Evolutionary conservation across 2,329 filamentous ascomycete species (phyloP).

Genomic region (Lachnellula suecica): DNA sequence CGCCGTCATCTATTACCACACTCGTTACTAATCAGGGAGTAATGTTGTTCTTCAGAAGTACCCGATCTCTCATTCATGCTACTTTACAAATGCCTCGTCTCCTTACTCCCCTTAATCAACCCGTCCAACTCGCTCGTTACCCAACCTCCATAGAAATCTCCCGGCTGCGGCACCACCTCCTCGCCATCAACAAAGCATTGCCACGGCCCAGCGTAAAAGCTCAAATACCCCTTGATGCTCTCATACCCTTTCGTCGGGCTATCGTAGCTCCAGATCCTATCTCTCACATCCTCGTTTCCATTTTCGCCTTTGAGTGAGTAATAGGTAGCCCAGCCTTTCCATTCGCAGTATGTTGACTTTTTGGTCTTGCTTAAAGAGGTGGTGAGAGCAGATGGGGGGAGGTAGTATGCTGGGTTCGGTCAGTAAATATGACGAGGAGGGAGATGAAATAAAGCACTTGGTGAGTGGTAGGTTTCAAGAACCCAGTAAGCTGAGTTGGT

Average conservation of each 20-base stretch:
- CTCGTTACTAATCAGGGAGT: too few species aligned
- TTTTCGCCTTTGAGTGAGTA: conserved; percentile 47
- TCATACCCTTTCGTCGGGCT: conserved; percentile 50
- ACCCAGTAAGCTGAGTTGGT: conserved; percentile 40
- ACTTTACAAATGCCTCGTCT: conserved; percentile 19
- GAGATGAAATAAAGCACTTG: conserved; percentile 40
- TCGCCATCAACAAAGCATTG: conserved; percentile 63
- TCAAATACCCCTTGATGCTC: conserved; percentile 53
- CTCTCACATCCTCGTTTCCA: too few species aligned
- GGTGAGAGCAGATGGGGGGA: conserved; percentile 50
- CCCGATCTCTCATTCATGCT: background rate
- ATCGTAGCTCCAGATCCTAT: conserved; percentile 60
- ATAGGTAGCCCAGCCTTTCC: conserved; percentile 61
- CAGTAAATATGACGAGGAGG: background rate
- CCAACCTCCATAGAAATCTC: conserved; percentile 66
- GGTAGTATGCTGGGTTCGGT: conserved; percentile 51
- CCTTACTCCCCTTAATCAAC: conserved; percentile 42
- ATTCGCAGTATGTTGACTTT: conserved; percentile 53
- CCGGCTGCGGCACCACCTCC: conserved; percentile 56
- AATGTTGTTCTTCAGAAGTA: too few species aligned
- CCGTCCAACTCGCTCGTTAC: conserved; percentile 59
- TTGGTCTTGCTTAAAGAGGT: conserved; percentile 46
- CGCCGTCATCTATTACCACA: too few species aligned
- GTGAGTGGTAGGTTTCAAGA: conserved; percentile 54
- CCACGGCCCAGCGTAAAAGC: conserved; percentile 62